Base-by-base conservation (phyloP, 345 rosid species). In the Eucalyptus caleyi region DNA sequence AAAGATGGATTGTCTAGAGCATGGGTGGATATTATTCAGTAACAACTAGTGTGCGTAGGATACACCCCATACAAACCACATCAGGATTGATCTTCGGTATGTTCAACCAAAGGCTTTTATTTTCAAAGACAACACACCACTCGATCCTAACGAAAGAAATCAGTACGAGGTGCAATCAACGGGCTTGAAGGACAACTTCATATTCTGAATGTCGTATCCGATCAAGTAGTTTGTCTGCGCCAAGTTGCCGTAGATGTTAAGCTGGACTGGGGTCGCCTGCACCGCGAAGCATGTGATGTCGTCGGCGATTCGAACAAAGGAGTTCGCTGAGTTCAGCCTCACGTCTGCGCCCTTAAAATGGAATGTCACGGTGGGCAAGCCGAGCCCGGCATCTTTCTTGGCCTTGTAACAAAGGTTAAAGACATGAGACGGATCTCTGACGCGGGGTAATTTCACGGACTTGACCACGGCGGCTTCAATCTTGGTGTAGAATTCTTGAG, bases 151-250 rank as follows among this genome's bases (percentile, higher is more conserved):
- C 32, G 40, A 67, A 67, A 32, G 21, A n/a, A 86, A 49, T 87
- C 88, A 88, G 13, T 51, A 13, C 47, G 86, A 90, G 45, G 93
- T 47, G 91, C 95, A 95, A 86, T 92, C 95, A 12, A 91, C 91
- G n/a, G 93, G 94, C 90, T 47, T 90, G 88, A 95, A 96, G 50
- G 94, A 94, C 16, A 95, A 89, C 15, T 83, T 89, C 44, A 53
- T 90, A 30, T 89, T 54, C 86, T 72, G 88, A 50, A 92, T 92
- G 86, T 96, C 96, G 86, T 91, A 94, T 12, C 94, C 93, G 16
- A 95, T 89, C 88, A 92, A 53, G 45, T 88, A 93, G 62, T 95
- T 83, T 90, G 89, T 90, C 90, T 94, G 96, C 86, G 93, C 89
- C 88, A 93, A n/a, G 88, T 92, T 93, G 27, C 96, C 96, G 49